A percentile compares a stretch with the other conserved stretches of the same genome.
Conservation (phyloP, 2,329 filamentous ascomycete species). For the Aspergillus tanneri region DNA sequence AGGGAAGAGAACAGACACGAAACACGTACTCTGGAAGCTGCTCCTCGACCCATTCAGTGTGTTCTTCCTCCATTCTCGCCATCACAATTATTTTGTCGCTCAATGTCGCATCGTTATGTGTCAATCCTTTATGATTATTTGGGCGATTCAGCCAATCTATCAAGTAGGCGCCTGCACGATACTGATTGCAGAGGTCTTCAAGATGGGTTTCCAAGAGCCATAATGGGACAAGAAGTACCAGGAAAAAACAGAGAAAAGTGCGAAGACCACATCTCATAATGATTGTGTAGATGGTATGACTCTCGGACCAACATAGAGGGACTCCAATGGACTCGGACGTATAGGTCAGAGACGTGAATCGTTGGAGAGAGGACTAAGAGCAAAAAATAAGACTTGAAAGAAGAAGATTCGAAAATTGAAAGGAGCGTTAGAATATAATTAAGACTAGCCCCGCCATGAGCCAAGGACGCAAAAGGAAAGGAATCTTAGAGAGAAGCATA, state of each 20-base stretch:
- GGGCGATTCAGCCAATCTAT: slow-evolving; percentile 28
- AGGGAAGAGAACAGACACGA: too few species aligned
- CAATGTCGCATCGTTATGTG: slow-evolving; percentile 7
- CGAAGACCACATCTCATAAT: slow-evolving; percentile 35
- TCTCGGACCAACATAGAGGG: too few species aligned
- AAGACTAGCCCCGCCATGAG: too few species aligned
- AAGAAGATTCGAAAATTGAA: too few species aligned
- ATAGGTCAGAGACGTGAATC: too few species aligned
- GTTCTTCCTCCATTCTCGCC: slow-evolving; percentile 45
- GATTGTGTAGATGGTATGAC: background rate
- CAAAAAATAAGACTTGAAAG: too few species aligned
- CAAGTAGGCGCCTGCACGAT: slow-evolving; percentile 38
- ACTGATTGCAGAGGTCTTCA: slow-evolving; percentile 36
- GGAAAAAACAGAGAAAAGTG: slow-evolving; percentile 24
- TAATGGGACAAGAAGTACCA: slow-evolving; percentile 28
- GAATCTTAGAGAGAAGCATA: too few species aligned
- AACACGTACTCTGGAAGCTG: slow-evolving; percentile 47
- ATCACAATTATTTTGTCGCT: slow-evolving; percentile 47
- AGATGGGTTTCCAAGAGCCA: slow-evolving; percentile 35
- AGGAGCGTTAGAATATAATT: too few species aligned
- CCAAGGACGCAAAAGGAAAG: too few species aligned
- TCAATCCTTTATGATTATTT: background rate
- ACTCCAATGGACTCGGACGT: too few species aligned
- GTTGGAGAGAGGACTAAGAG: too few species aligned
- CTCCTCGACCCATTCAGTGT: slow-evolving; percentile 46